These are phyloP conservation scores for Podospora didyma DNA, from an alignment of 495 filamentous ascomycete species.

Conservation along the genomic window DNA sequence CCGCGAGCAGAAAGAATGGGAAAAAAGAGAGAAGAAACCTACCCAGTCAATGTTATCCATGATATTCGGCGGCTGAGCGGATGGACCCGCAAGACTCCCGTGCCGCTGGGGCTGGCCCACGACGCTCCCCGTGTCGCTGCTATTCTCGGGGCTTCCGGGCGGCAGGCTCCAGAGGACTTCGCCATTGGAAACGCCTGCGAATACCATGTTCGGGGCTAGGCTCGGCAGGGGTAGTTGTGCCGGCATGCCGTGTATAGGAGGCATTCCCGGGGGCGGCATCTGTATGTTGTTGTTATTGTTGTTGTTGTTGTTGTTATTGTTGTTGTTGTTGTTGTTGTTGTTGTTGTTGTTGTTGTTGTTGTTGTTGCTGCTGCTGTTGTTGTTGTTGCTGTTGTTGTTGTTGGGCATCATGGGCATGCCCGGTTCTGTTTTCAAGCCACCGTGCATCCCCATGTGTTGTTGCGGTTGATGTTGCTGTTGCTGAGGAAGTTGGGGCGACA, in stretches of 20 bases:
- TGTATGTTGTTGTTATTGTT: too few species aligned
- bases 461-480: constrained; percentile 16
- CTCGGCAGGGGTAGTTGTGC: background rate
- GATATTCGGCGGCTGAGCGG: constrained; percentile 8
- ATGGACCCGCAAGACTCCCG: constrained; percentile 1
- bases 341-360: too few species aligned
- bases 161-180: constrained; percentile 42
- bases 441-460: constrained; percentile 1
- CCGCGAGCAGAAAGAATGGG: background rate
- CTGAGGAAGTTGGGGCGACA: constrained; percentile 5
- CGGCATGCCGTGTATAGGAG: background rate
- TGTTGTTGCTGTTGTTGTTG: too few species aligned
- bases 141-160: constrained; percentile 32
- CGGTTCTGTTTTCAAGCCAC: background rate
- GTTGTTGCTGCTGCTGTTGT: too few species aligned
- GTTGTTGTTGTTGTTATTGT: too few species aligned
- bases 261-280: background rate
- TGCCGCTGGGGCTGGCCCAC: constrained; percentile 18
- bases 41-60: constrained; percentile 37
- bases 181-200: constrained; percentile 42
- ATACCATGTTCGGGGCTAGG: constrained; percentile 31
- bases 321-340: too few species aligned
- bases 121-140: constrained; percentile 27
- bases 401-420: background rate
- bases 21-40: constrained; percentile 6